phyloP scores from a whole-genome alignment of 2,329 filamentous ascomycete genomes.

The Diplocarpon rosae region DNA sequence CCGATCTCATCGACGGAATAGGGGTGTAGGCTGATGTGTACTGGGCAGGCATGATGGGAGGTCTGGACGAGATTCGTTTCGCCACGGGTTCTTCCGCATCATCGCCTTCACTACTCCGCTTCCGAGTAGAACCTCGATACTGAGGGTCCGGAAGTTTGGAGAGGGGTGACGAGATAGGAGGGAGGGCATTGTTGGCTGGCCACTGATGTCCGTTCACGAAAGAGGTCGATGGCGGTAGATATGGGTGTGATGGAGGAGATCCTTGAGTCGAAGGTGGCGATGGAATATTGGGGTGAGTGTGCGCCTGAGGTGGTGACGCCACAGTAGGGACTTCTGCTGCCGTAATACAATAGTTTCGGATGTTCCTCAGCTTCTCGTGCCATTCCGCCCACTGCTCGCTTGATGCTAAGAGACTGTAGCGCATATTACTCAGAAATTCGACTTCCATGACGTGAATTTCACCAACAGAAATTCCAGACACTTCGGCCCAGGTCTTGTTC shows the following conservation, averaged over 20 bases:
- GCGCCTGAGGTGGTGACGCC: slow-evolving; percentile 22
- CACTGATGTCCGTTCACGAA: slow-evolving; percentile 23
- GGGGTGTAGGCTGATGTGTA: slow-evolving; percentile 6
- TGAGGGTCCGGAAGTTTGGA: slow-evolving; percentile 31
- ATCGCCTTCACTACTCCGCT: slow-evolving; percentile 49
- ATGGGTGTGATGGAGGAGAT: too few relatives aligned
- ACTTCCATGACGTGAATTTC: slow-evolving; percentile 99
- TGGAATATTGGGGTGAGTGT: slow-evolving; percentile 34
- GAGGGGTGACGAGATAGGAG: slow-evolving; percentile 22
- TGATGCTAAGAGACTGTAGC: slow-evolving; percentile 83
- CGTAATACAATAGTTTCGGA: slow-evolving; percentile 52
- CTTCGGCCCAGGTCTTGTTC: slow-evolving; percentile 98
- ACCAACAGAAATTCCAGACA: slow-evolving; percentile 83
- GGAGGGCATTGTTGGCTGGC: slow-evolving; percentile 29
- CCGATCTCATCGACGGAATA: slow-evolving; percentile 16
- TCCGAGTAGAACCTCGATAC: slow-evolving; percentile 32
- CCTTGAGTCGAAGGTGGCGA: slow-evolving; percentile 41
- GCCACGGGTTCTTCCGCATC: slow-evolving; percentile 41
- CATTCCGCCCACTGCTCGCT: slow-evolving; percentile 79
- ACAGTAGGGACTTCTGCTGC: slow-evolving; percentile 21
- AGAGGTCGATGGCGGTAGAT: too few relatives aligned
- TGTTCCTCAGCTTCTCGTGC: slow-evolving; percentile 73
- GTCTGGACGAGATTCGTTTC: slow-evolving; percentile 34
- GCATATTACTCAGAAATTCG: slow-evolving; percentile 98
- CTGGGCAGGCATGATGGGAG: slow-evolving; percentile 6